Conservation (phyloP, 768 basidiomycete species). For the Serendipita vermifera region DNA sequence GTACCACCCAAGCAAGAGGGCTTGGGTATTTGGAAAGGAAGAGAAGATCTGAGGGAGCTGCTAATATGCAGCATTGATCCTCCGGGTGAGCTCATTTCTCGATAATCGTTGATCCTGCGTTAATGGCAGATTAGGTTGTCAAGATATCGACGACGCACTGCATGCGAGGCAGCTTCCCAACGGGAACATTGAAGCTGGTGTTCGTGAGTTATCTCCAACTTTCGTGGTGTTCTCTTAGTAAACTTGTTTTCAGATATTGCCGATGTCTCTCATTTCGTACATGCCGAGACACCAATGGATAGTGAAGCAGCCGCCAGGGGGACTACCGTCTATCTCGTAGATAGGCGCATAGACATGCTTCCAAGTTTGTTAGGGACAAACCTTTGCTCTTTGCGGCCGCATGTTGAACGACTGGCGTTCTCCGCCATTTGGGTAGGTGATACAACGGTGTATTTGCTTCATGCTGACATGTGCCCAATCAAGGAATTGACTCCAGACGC, state of each 20-base stretch:
- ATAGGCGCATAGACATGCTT: slow-evolving; percentile 98
- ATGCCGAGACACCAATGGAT: slow-evolving; percentile 89
- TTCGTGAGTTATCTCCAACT: slow-evolving; percentile 53
- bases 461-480: slow-evolving; percentile 6
- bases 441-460: neutral
- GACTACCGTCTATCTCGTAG: slow-evolving; percentile 94
- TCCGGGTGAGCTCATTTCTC: slow-evolving; percentile 41
- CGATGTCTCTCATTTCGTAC: slow-evolving; percentile 94
- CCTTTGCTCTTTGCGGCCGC: slow-evolving; percentile 80
- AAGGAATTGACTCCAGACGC: slow-evolving; percentile 85
- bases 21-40: slow-evolving; percentile 55
- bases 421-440: slow-evolving; percentile 80
- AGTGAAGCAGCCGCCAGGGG: slow-evolving; percentile 89
- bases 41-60: slow-evolving; percentile 76
- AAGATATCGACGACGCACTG: slow-evolving; percentile 96
- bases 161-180: slow-evolving; percentile 80
- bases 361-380: slow-evolving; percentile 90
- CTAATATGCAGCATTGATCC: slow-evolving; percentile 96
- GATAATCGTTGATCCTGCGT: slow-evolving; percentile 6
- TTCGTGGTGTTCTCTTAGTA: neutral
- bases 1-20: slow-evolving; percentile 61
- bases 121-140: slow-evolving; percentile 48
- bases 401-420: slow-evolving; percentile 90
- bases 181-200: slow-evolving; percentile 93
- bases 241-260: slow-evolving; percentile 62